Base-by-base conservation (phyloP, 768 basidiomycete species). In the Boletus rubroflammeus region DNA sequence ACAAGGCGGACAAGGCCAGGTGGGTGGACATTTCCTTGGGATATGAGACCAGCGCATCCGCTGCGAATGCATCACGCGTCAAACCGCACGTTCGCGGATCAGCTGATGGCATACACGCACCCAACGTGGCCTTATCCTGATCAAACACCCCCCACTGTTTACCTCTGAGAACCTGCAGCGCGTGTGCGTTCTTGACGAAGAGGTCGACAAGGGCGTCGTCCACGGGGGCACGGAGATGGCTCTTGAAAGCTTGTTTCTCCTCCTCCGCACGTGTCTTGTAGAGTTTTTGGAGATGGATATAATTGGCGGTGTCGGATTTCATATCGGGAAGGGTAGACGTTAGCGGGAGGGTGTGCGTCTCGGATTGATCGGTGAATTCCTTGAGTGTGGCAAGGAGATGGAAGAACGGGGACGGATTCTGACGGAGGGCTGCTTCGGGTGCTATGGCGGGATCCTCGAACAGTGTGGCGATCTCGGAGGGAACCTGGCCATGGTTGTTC, bases 311-410 rank as follows among this genome's bases (percentile, higher is more conserved):
- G 65, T 87, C 88, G 17, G 94, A 85, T 67, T 95, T 95, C 92
- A 99, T 98, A 72, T 99, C 96, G 0, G 96, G 96, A 10, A 98
- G 78, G 0, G 90, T 81, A 43, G 89, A 82, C 3, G 86, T 86
- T n/a, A 97, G 75, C 0, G 96, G 97, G 3, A 97, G 80, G 0
- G 83, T 81, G 48, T 85, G 73, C 6, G 78, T 75, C 44, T 79
- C 72, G 47, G 81, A 73, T 31, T 79, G 77, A 21, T 78, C 75
- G 26, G 74, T 71, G 67, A 90, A 98, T 51, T 76, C 69, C 35
- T 81, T 75, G 38, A 98, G 80, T 0, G 95, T 85, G 23, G 80
- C 75, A 11, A 95, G 77, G 26, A 97, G 85, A 57, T 83, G 76
- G 76, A 86, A 92, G 75, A 97, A 95, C 4, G 84, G 81, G 2